Evolutionary conservation across 1,284 basidiomycete genomes (phyloP).

Genomic region (Phylloporus sp.): DNA sequence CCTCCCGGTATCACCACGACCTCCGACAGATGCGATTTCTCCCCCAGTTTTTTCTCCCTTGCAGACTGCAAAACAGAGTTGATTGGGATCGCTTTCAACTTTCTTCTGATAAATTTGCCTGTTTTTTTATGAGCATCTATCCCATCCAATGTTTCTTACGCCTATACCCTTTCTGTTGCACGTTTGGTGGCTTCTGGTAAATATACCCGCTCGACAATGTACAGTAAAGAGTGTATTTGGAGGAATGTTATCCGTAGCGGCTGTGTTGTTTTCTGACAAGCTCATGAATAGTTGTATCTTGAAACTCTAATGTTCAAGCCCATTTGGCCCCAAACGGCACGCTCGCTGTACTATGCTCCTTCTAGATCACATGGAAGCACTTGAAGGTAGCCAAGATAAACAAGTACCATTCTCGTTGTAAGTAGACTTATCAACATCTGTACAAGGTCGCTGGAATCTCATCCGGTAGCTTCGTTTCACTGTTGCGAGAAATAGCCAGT

Average conservation of each 20-base stretch:
- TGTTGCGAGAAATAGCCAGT: slow-evolving; percentile 53
- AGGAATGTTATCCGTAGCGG: too few relatives aligned
- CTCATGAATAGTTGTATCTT: too few relatives aligned
- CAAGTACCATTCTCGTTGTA: slow-evolving; percentile 54
- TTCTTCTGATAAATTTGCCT: slow-evolving; percentile 2
- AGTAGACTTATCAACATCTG: slow-evolving; percentile 24
- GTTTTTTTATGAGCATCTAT: slow-evolving; percentile 21
- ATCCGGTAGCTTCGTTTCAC: slow-evolving; percentile 54
- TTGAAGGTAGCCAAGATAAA: slow-evolving; percentile 15
- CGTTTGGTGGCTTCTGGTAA: slow-evolving; percentile 15
- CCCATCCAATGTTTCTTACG: slow-evolving; percentile 21
- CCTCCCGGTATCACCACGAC: slow-evolving; percentile 68
- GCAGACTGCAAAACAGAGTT: slow-evolving; percentile 39
- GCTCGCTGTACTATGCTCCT: neutral
- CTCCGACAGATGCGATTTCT: slow-evolving; percentile 34
- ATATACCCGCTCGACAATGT: slow-evolving; percentile 27
- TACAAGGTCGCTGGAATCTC: slow-evolving; percentile 20
- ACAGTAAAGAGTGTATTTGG: neutral
- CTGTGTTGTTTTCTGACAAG: too few relatives aligned
- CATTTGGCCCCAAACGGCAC: neutral
- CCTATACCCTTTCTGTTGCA: slow-evolving; percentile 39
- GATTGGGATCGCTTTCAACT: slow-evolving; percentile 5
- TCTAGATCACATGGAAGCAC: slow-evolving; percentile 39
- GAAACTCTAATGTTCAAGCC: too few relatives aligned
- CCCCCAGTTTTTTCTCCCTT: slow-evolving; percentile 32